Evolutionary conservation across 345 rosid species (phyloP).

Genomic region (Ricinus communis): DNA sequence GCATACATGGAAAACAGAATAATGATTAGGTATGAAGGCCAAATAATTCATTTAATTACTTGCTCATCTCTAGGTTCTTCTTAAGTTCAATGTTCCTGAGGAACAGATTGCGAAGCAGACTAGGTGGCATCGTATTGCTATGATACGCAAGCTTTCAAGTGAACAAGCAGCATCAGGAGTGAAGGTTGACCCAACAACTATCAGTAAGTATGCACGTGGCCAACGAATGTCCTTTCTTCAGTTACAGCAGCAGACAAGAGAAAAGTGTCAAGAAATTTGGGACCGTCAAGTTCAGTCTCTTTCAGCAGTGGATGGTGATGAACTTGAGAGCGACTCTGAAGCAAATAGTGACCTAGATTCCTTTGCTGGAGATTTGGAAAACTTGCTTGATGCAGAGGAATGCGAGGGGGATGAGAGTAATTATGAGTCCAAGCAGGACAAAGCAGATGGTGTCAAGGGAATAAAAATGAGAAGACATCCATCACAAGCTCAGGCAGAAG

Average conservation of each 20-base stretch:
- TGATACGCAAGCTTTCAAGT: slow-evolving; percentile 98
- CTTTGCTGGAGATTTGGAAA: slow-evolving; percentile 96
- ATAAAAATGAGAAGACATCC: slow-evolving; percentile 88
- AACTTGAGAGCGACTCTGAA: slow-evolving; percentile 85
- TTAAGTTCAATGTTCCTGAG: slow-evolving; percentile 90
- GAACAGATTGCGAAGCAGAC: slow-evolving; percentile 88
- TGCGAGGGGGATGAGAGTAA: slow-evolving; percentile 72
- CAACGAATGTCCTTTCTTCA: slow-evolving; percentile 98
- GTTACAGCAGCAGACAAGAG: slow-evolving; percentile 98
- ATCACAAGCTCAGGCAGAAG: slow-evolving; percentile 75
- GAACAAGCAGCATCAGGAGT: slow-evolving; percentile 97
- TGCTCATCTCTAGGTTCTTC: slow-evolving; percentile 62
- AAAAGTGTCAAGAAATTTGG: slow-evolving; percentile 99
- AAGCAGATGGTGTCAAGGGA: slow-evolving; percentile 80
- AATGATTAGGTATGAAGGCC: not conserved
- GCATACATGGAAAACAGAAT: not conserved
- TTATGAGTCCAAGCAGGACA: slow-evolving; percentile 60
- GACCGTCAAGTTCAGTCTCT: slow-evolving; percentile 90
- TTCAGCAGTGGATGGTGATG: slow-evolving; percentile 77
- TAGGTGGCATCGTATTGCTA: slow-evolving; percentile 98
- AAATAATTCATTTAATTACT: not conserved
- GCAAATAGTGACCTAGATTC: slow-evolving; percentile 98
- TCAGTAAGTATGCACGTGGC: slow-evolving; percentile 95
- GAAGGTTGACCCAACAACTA: slow-evolving; percentile 92
- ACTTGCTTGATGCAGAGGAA: slow-evolving; percentile 98